Evolutionary conservation across 371 early-diverging fungal species (phyloP).

Genomic region (Lichtheimia ramosa): DNA sequence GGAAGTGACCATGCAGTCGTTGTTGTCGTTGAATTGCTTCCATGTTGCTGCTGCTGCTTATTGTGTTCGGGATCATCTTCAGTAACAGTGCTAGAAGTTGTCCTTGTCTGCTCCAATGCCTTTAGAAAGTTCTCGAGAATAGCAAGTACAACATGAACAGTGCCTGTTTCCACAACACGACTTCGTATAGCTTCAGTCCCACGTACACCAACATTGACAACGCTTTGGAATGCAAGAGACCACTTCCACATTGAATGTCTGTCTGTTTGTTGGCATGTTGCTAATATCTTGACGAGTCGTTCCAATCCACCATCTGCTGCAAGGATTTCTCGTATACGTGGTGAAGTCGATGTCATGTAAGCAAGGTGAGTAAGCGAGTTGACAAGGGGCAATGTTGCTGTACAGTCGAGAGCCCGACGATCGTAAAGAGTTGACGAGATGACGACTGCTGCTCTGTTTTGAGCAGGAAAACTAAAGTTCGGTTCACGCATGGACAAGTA

Average conservation of each 20-base stretch:
- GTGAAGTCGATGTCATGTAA: constrained; percentile 81
- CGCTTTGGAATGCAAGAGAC: constrained; percentile 82
- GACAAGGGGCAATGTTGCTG: constrained; percentile 82
- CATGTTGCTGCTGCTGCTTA: constrained; percentile 4
- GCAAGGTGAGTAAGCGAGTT: constrained; percentile 86
- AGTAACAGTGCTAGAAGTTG: background rate
- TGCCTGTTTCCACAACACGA: constrained; percentile 83
- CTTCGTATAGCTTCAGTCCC: constrained; percentile 81
- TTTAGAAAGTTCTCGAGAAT: constrained; percentile 73
- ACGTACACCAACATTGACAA: constrained; percentile 87
- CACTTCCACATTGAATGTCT: constrained; percentile 74
- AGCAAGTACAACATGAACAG: constrained; percentile 75
- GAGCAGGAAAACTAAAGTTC: constrained; percentile 75
- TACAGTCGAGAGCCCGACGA: constrained; percentile 87
- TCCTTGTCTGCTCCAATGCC: constrained; percentile 34
- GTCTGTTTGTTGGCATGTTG: constrained; percentile 62
- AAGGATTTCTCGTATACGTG: constrained; percentile 80
- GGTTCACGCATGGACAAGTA: constrained; percentile 71
- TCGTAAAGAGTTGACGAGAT: constrained; percentile 86
- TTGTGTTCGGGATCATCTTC: background rate
- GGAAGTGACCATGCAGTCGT: background rate
- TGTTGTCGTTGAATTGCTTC: background rate
- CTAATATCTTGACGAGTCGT: constrained; percentile 77
- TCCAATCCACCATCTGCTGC: constrained; percentile 88
- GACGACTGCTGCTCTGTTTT: constrained; percentile 76